These are phyloP conservation scores for Didymella exigua DNA, from an alignment of 2,329 filamentous ascomycete genomes.

Conservation along the genomic window DNA sequence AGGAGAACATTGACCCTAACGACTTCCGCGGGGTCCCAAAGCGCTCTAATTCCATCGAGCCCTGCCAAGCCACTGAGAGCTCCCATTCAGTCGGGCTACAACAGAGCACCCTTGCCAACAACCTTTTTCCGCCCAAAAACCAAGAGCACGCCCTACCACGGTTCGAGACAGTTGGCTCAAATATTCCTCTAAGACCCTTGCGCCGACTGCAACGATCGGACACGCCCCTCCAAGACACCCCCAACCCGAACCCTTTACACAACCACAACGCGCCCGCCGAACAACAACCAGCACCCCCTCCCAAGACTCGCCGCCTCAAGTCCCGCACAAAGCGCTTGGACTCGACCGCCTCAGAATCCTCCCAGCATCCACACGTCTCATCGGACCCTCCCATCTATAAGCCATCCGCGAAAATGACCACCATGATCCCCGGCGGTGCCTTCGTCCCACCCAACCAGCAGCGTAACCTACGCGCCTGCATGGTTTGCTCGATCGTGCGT, in stretches of 20 bases:
- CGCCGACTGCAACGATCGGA: neutral
- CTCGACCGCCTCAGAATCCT: neutral
- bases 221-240: neutral
- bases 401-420: constrained; percentile 8
- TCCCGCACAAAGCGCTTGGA: neutral
- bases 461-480: constrained; percentile 91
- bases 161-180: neutral
- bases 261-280: neutral
- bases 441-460: constrained; percentile 76
- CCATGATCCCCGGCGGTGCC: constrained; percentile 55
- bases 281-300: neutral
- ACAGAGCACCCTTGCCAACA: constrained; percentile 15
- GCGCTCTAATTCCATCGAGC: constrained; percentile 20
- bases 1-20: constrained; percentile 17
- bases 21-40: constrained; percentile 26
- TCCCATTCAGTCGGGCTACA: constrained; percentile 11
- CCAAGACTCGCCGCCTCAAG: neutral
- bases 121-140: constrained; percentile 11
- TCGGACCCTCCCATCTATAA: constrained; percentile 1
- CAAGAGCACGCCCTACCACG: neutral
- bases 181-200: neutral
- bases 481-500: constrained; percentile 97
- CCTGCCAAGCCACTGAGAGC: constrained; percentile 22
- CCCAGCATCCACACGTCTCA: neutral
- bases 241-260: neutral